phyloP scores from a whole-genome alignment of 768 basidiomycete genomes.

The Suillus discolor region DNA sequence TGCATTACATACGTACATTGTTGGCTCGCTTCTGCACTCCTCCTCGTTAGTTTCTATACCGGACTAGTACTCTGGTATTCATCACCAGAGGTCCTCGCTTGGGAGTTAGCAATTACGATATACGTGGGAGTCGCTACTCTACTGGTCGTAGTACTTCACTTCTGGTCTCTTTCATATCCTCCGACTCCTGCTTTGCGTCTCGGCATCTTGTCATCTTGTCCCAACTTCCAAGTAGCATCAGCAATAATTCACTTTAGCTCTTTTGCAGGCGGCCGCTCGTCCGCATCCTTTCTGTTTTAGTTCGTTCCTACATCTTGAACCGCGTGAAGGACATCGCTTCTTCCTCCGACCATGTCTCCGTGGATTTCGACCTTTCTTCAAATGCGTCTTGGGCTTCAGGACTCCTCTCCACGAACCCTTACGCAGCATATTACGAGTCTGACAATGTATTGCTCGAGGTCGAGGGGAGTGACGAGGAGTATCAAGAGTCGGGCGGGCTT shows the following conservation, averaged over 20 bases:
- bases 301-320: conserved; percentile 59
- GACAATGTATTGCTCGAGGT: conserved; percentile 69
- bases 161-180: no score
- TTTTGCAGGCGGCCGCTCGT: conserved; percentile 58
- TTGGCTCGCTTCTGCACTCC: no score
- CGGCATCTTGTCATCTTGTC: no score
- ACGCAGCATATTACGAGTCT: conserved; percentile 59
- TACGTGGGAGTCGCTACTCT: no score
- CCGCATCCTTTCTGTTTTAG: conserved; percentile 76
- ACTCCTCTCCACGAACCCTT: conserved; percentile 19
- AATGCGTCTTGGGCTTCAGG: conserved; percentile 50
- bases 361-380: conserved; percentile 52
- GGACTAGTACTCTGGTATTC: no score
- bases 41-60: no score
- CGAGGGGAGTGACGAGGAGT: conserved; percentile 48
- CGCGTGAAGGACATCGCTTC: conserved; percentile 52
- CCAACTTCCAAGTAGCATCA: no score
- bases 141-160: no score
- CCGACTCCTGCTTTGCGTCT: no score
- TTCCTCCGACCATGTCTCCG: conserved; percentile 46
- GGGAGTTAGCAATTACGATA: no score
- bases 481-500: conserved; percentile 45
- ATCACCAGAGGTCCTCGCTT: no score
- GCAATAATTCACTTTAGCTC: background rate
- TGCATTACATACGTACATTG: no score